Percentiles rank a stretch among this genome's conserved stretches.
These are phyloP conservation scores for Sporothrix luriei DNA, from an alignment of 2,329 filamentous ascomycete genomes.

Conservation along the genomic window DNA sequence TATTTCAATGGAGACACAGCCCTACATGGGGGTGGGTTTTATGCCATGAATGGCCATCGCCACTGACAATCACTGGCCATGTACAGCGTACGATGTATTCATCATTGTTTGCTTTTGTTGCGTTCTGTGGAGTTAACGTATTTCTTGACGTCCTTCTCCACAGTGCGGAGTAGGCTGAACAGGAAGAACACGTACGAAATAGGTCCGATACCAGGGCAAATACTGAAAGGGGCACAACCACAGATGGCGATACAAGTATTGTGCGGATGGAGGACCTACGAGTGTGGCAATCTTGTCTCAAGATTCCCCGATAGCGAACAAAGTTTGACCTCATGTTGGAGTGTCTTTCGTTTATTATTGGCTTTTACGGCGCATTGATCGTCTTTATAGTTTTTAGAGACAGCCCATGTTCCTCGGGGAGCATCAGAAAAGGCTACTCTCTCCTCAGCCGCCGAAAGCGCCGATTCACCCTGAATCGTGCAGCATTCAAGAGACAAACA, in stretches of 20 bases:
- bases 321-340: background rate
- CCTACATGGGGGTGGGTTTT: conserved; percentile 12
- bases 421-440: background rate
- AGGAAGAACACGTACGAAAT: no score
- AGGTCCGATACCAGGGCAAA: no score
- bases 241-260: conserved; percentile 6
- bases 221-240: no score
- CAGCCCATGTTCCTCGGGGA: background rate
- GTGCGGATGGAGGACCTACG: background rate
- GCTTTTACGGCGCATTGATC: conserved; percentile 4
- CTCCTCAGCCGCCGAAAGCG: conserved; percentile 18
- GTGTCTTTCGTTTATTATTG: background rate
- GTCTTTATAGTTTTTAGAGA: background rate
- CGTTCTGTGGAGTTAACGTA: no score
- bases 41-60: background rate
- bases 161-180: no score
- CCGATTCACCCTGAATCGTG: conserved; percentile 39
- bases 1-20: conserved; percentile 12
- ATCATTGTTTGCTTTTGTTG: background rate
- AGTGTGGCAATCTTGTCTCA: conserved; percentile 3
- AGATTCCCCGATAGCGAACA: background rate
- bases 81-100: background rate
- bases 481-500: conserved; percentile 30
- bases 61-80: background rate
- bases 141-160: no score